Conservation (phyloP, 2,329 filamentous ascomycete genomes). For the Trichoderma sp. region DNA sequence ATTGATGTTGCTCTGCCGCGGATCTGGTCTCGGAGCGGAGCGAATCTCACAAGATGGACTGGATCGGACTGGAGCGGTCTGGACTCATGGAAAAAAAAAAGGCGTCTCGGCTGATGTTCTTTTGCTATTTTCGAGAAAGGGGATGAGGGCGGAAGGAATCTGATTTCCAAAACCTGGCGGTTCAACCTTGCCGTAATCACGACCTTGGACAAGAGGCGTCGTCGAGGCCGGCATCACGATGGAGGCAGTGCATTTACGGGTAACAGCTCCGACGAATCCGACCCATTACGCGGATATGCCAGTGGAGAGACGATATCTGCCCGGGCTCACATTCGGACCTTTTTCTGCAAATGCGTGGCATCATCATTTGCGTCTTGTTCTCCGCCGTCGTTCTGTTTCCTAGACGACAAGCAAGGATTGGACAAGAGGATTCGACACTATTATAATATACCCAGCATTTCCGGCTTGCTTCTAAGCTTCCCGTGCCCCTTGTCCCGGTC, state of each 20-base stretch:
- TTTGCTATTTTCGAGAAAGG: no score
- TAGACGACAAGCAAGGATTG: not conserved
- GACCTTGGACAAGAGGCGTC: not conserved
- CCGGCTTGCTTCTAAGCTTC: not conserved
- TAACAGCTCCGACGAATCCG: not conserved
- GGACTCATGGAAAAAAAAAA: not conserved
- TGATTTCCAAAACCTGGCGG: not conserved
- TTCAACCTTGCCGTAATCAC: not conserved
- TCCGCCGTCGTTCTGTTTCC: not conserved
- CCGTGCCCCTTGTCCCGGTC: not conserved
- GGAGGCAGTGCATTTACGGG: not conserved
- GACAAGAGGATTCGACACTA: not conserved
- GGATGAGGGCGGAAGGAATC: not conserved
- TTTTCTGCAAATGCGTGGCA: constrained; percentile 4
- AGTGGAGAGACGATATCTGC: constrained; percentile 1
- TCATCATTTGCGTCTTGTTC: not conserved
- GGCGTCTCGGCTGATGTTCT: constrained; percentile 5
- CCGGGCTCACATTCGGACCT: not conserved
- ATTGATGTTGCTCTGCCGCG: not conserved
- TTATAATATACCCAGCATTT: not conserved
- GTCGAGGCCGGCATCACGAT: constrained; percentile 7
- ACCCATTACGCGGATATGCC: constrained; percentile 5
- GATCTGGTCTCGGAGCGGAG: not conserved
- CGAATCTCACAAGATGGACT: not conserved
- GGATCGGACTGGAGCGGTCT: not conserved